These are phyloP conservation scores for Acidomyces sp. DNA, from an alignment of 495 filamentous ascomycete genomes.

Conservation along the genomic window DNA sequence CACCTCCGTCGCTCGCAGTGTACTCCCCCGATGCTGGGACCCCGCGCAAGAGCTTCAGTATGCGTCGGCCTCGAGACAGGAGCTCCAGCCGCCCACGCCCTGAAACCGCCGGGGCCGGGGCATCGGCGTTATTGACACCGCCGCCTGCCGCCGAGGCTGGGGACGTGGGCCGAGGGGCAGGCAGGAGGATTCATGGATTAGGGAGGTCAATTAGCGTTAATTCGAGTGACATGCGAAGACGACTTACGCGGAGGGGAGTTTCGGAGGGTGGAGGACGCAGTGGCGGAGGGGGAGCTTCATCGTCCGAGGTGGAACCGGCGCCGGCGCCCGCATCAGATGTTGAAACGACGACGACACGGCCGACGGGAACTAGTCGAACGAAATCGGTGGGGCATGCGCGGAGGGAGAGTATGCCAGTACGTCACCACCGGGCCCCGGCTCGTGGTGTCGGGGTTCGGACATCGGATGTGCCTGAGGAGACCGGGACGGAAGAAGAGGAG, in stretches of 20 bases:
- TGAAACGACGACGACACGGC: constrained; percentile 41
- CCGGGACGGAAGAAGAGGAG: constrained; percentile 47
- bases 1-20: constrained; percentile 56
- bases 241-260: constrained; percentile 45
- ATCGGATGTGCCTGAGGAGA: constrained; percentile 69
- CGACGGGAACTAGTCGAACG: constrained; percentile 37
- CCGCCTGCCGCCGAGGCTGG: constrained; percentile 26
- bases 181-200: constrained; percentile 49
- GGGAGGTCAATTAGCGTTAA: constrained; percentile 78
- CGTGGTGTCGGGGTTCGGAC: constrained; percentile 52
- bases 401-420: constrained; percentile 78
- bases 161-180: constrained; percentile 45
- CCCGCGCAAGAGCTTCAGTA: constrained; percentile 68
- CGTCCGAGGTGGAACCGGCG: no score
- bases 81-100: constrained; percentile 46
- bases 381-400: constrained; percentile 86
- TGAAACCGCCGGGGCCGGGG: constrained; percentile 53
- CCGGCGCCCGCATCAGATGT: constrained; percentile 34
- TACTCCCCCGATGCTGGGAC: constrained; percentile 54
- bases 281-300: no score
- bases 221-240: constrained; percentile 60
- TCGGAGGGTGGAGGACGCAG: no score
- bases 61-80: constrained; percentile 54
- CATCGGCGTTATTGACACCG: constrained; percentile 60
- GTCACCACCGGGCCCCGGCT: constrained; percentile 42